Evolutionary conservation across 163 green algal species (phyloP), one percentile per base, ranked within the genome.

Genomic region (Chlamydomonas reinhardtii): DNA sequence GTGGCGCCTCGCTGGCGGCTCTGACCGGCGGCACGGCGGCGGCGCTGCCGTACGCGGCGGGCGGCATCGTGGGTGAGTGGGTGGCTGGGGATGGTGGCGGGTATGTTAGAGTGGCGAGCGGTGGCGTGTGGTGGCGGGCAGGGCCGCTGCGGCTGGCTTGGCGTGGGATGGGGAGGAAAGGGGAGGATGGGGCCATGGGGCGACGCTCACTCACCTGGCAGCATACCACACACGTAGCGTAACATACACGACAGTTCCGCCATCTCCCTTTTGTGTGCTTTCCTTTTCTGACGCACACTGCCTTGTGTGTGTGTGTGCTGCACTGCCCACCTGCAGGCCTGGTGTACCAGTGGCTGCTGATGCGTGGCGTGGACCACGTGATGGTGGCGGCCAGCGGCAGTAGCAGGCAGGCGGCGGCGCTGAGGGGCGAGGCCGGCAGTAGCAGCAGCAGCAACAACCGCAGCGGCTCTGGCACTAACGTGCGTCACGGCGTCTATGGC

Each of bases 331-430:
- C 29, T 29, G 76, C 87, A 61, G 94, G 92, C 69, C 76, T 98
- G 65, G 65, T 94, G n/a, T 98, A 98, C 87, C 94, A 96, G 83
- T 93, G 90, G 85, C 84, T 97, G 81, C 93, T 98, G 73, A 94
- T 97, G 92, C 85, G 91, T 17, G 86, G 88, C 0, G 92, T 94
- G 32, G 93, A 94, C 35, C 76, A 83, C 65, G 72, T 94, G 6
- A 78, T 89, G 64, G 77, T 84, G 74, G 83, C 65, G 34, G 61
- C 59, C 43, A 43, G 61, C 76, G 35, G 59, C 75, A 32, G 73
- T 22, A 66, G 43, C 39, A 37, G 43, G 35, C 20, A 32, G 34
- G 20, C 35, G 34, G 71, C 71, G 61, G 24, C 24, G 61, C 61
- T 31, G 61, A 5, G 25, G 17, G 61, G 61, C 24, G 61, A 66